Evolutionary conservation across 331 rosid genomes (phyloP).

Genomic region (Malus hybrid): DNA sequence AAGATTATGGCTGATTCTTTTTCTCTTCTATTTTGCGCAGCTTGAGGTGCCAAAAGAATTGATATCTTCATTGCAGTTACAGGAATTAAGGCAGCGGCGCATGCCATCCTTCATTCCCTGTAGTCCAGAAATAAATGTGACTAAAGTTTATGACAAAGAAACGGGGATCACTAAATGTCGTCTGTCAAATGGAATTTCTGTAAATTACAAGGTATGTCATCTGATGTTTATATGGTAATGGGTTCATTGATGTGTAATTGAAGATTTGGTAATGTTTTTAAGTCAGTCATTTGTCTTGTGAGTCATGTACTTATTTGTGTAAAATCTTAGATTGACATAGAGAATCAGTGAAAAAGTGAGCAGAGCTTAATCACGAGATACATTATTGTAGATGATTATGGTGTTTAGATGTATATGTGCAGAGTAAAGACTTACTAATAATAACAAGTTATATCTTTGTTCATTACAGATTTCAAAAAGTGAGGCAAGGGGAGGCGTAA

Average conservation of each 20-base stretch:
- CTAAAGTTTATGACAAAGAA: conserved; percentile 71
- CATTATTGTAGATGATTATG: neutral
- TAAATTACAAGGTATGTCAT: conserved; percentile 78
- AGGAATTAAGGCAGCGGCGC: conserved; percentile 56
- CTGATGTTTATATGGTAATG: conserved; percentile 15
- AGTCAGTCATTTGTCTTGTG: neutral
- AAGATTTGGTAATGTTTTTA: neutral
- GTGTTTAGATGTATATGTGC: neutral
- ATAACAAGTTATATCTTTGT: conserved; percentile 9
- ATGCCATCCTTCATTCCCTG: conserved; percentile 66
- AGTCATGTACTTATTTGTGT: neutral
- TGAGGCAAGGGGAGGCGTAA: conserved; percentile 92
- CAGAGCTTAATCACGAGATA: neutral
- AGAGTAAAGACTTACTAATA: neutral
- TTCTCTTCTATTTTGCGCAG: conserved; percentile 35
- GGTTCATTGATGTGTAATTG: neutral
- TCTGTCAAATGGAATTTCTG: conserved; percentile 86
- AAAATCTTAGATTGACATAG: neutral
- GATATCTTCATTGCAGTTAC: conserved; percentile 55
- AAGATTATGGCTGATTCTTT: conserved; percentile 10
- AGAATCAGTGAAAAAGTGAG: neutral
- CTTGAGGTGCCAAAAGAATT: conserved; percentile 96
- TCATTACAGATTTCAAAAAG: conserved; percentile 65
- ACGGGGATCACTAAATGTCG: conserved; percentile 79
- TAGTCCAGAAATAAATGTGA: conserved; percentile 43